These are phyloP conservation scores for Fragosphaeria purpurea DNA, from an alignment of 2,329 filamentous ascomycete genomes.

Conservation along the genomic window DNA sequence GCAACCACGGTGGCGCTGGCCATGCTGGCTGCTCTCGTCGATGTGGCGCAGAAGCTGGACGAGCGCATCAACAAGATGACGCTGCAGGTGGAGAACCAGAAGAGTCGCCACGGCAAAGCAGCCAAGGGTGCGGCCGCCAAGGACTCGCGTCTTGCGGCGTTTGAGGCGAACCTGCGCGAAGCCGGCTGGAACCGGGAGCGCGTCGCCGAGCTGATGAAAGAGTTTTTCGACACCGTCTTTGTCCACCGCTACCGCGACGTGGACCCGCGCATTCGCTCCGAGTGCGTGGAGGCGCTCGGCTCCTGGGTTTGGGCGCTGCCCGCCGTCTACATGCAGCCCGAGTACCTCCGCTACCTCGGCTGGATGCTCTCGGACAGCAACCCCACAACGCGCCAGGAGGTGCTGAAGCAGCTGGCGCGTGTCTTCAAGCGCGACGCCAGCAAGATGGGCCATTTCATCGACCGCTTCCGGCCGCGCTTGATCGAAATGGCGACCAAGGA, in stretches of 20 bases:
- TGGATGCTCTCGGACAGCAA: conserved; percentile 87
- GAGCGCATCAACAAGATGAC: conserved; percentile 62
- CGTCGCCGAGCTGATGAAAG: conserved; percentile 63
- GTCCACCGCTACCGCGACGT: conserved; percentile 93
- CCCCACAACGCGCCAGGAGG: conserved; percentile 67
- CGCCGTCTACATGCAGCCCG: conserved; percentile 80
- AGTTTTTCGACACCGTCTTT: conserved; percentile 87
- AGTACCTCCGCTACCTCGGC: conserved; percentile 85
- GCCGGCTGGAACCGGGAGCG: conserved; percentile 59
- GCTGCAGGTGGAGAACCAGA: conserved; percentile 69
- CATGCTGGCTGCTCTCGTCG: conserved; percentile 64
- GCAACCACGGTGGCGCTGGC: conserved; percentile 76
- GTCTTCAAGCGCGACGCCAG: conserved; percentile 75
- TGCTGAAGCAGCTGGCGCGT: conserved; percentile 69
- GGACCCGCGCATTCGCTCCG: conserved; percentile 76
- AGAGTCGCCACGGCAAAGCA: conserved; percentile 49
- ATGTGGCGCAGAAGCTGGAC: conserved; percentile 33
- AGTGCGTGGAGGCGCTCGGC: conserved; percentile 79
- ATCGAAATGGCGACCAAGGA: conserved; percentile 90
- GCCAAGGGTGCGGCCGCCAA: conserved; percentile 44
- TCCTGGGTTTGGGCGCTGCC: conserved; percentile 81
- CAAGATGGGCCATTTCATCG: conserved; percentile 83
- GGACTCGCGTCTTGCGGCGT: conserved; percentile 64
- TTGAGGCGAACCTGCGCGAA: conserved; percentile 62
- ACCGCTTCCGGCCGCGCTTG: conserved; percentile 75